Evolutionary conservation across 768 basidiomycete genomes (phyloP).

Genomic region (Myochromella boudieri): DNA sequence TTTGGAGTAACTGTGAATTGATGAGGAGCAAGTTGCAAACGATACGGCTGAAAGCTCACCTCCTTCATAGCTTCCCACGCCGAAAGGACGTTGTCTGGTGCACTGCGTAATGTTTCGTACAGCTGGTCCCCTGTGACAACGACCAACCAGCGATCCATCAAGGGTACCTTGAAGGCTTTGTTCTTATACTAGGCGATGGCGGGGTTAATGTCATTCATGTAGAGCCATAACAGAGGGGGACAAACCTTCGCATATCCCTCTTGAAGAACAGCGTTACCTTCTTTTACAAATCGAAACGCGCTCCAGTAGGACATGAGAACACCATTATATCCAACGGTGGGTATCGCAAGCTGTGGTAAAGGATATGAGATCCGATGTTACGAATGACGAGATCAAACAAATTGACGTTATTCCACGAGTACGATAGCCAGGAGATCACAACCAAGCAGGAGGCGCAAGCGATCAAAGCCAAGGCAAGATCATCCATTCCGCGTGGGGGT

Average conservation of each 20-base stretch:
- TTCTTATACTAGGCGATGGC: slow-evolving; percentile 25
- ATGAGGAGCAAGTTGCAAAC: neutral
- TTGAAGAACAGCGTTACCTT: slow-evolving; percentile 9
- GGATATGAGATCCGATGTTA: neutral
- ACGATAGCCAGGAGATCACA: neutral
- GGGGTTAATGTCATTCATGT: too few species aligned
- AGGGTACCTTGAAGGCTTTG: slow-evolving; percentile 41
- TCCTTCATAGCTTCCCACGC: slow-evolving; percentile 36
- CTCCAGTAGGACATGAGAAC: slow-evolving; percentile 9
- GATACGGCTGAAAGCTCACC: slow-evolving; percentile 23
- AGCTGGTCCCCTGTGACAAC: slow-evolving; percentile 37
- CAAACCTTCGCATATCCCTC: slow-evolving; percentile 13
- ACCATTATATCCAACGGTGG: slow-evolving; percentile 13
- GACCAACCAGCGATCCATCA: slow-evolving; percentile 44
- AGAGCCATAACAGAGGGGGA: neutral
- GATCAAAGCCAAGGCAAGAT: slow-evolving; percentile 5
- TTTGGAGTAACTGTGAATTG: slow-evolving; percentile 27
- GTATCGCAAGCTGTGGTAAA: slow-evolving; percentile 7
- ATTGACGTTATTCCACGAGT: neutral
- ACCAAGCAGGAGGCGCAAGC: neutral
- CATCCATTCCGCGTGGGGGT: neutral
- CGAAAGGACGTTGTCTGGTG: slow-evolving; percentile 47
- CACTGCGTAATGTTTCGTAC: slow-evolving; percentile 46
- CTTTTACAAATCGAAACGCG: slow-evolving; percentile 6
- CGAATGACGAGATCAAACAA: neutral